Base-by-base conservation (phyloP, 2,329 filamentous ascomycete genomes). In the Beauveria australis region DNA sequence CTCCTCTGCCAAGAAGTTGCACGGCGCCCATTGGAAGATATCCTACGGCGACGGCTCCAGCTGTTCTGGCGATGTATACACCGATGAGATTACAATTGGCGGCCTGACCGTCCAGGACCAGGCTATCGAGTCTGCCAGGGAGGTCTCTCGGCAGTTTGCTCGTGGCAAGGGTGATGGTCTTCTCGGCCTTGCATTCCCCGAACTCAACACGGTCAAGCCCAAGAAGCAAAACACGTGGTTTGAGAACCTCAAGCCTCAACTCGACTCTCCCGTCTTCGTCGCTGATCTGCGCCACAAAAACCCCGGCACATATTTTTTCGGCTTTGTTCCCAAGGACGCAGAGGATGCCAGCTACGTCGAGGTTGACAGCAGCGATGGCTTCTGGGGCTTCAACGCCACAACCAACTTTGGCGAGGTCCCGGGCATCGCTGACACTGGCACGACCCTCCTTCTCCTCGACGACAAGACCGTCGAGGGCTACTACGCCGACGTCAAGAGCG, bases 271-370 rank as follows among this genome's bases (percentile, higher is more conserved):
- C 1, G 74, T 92, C 46, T 89, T 92, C 74, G 89, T 88, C 0
- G 87, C 86, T 26, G 81, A 88, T 63, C 78, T 93, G 51, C 82
- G 83, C 67, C 79, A 82, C 64, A 49, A 82, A 76, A 61, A 89
- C 84, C 76, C 80, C 41, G 85, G 81, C 56, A 77, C 78, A 43
- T 83, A 86, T 72, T 85, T 89, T 41, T 75, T 76, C 74, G 83
- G 87, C 64, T 83, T 88, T 74, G 69, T 68, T 46, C 72, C 73
- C 68, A 68, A 84, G 66, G 85, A 83, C 76, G 82, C 76, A 4
- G 84, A 84, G 52, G 64, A 73, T 6, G 79, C 92, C 67, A 73
- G 79, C 26, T 90, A 85, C 70, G 77, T 85, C 24, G 75, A 80
- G 14, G 78, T 91, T 63, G 82, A 90, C 70, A 79, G 77, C 28